These are phyloP conservation scores for Fagus crenata DNA, from an alignment of 306 rosid species.

Conservation along the genomic window DNA sequence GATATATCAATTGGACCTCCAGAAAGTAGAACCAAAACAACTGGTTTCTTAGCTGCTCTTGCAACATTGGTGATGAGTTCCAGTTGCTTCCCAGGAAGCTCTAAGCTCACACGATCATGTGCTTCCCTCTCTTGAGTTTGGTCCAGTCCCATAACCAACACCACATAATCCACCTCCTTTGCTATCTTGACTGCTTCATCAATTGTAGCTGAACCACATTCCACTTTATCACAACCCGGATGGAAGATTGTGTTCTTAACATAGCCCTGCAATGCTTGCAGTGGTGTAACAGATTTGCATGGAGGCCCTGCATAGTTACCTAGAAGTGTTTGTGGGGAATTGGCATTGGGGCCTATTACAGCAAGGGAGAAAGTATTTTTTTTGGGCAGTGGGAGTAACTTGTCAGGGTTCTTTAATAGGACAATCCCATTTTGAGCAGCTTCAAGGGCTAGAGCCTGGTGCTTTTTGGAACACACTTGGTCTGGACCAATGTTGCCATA, in stretches of 20 bases:
- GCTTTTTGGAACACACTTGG: constrained; percentile 66
- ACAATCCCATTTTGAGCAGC: constrained; percentile 91
- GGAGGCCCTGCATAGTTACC: constrained; percentile 93
- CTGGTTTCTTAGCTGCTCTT: constrained; percentile 60
- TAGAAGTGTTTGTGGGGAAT: constrained; percentile 52
- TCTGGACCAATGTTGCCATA: constrained; percentile 65
- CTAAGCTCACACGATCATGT: constrained; percentile 60
- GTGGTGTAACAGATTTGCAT: constrained; percentile 56
- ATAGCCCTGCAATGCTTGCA: constrained; percentile 57
- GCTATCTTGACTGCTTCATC: constrained; percentile 59
- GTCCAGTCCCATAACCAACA: constrained; percentile 86
- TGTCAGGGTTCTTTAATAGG: constrained; percentile 66
- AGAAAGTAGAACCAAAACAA: constrained; percentile 67
- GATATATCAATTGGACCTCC: constrained; percentile 93
- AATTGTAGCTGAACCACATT: constrained; percentile 53
- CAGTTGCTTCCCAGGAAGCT: constrained; percentile 73
- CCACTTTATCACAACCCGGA: constrained; percentile 63
- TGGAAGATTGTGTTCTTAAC: constrained; percentile 48
- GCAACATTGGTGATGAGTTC: constrained; percentile 67
- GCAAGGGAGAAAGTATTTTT: constrained; percentile 58
- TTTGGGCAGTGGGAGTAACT: constrained; percentile 71
- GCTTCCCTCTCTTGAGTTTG: constrained; percentile 72
- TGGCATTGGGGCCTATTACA: constrained; percentile 83
- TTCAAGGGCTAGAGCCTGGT: constrained; percentile 71
- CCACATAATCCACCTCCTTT: constrained; percentile 59